Evolutionary conservation across 331 rosid genomes (phyloP).

Genomic region (Phaseolus coccineus): DNA sequence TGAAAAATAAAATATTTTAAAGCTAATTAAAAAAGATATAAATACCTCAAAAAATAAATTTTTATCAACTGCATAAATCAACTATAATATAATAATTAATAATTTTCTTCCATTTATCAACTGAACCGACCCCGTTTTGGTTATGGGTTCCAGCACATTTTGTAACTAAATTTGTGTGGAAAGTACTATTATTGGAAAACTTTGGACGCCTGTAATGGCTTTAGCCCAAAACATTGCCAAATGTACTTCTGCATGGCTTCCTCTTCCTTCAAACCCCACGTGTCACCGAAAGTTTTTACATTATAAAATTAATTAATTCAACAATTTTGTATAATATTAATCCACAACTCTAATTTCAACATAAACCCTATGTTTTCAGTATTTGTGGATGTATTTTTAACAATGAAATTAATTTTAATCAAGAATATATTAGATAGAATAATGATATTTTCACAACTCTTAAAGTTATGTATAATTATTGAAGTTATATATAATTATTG

Average conservation of each 20-base stretch:
- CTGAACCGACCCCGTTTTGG: no score
- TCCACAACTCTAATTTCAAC: neutral
- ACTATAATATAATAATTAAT: no score
- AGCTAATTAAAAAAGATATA: no score
- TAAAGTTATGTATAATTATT: no score
- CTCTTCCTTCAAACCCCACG: slow-evolving; percentile 13
- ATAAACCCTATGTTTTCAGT: neutral
- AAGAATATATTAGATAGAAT: no score
- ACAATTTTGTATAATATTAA: neutral
- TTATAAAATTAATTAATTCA: neutral
- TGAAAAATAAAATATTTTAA: no score
- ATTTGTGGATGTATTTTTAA: neutral
- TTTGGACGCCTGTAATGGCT: neutral
- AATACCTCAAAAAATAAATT: no score
- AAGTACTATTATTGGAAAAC: neutral
- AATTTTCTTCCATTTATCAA: no score
- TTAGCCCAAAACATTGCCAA: slow-evolving; percentile 27
- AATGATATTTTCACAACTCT: no score
- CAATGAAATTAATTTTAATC: neutral
- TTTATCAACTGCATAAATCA: no score
- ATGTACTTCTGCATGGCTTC: slow-evolving; percentile 37
- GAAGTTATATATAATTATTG: no score
- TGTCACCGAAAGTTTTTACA: neutral
- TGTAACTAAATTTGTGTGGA: neutral
- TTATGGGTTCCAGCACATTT: no score